Percentiles rank a stretch among this genome's conserved stretches.
These are phyloP conservation scores for Protea cynaroides DNA, from an alignment of 164 flowering plant genomes.

Conservation along the genomic window DNA sequence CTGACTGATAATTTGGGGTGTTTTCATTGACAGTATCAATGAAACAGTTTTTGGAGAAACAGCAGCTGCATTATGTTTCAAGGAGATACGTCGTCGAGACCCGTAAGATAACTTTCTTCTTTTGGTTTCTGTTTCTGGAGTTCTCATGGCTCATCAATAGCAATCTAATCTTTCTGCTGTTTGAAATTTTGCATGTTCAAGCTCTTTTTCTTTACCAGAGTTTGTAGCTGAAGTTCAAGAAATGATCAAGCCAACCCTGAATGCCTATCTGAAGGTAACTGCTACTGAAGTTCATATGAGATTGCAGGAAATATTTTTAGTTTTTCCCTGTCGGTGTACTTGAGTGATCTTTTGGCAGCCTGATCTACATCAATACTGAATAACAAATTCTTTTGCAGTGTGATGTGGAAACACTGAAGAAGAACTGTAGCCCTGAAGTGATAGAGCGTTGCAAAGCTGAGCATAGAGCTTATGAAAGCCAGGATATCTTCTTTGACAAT, in stretches of 20 bases:
- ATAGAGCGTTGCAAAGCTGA: conserved; percentile 83
- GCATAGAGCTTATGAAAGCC: conserved; percentile 53
- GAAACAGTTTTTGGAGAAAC: conserved; percentile 91
- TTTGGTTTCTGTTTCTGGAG: background rate
- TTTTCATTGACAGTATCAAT: conserved; percentile 50
- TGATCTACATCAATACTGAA: background rate
- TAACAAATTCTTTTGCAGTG: conserved; percentile 39
- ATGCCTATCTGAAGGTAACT: conserved; percentile 76
- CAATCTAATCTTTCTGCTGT: background rate
- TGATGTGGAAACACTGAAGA: conserved; percentile 59
- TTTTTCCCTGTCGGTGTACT: background rate
- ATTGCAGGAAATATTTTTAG: background rate
- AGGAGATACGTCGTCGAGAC: conserved; percentile 87
- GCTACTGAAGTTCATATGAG: conserved; percentile 3
- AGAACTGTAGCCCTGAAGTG: conserved; percentile 72
- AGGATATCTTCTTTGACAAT: conserved; percentile 77
- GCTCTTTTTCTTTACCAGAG: conserved; percentile 85
- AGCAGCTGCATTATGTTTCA: conserved; percentile 61
- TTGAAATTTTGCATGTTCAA: conserved; percentile 19
- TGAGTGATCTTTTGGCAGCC: background rate
- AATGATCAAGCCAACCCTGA: conserved; percentile 63
- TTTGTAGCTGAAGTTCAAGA: conserved; percentile 94
- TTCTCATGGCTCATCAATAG: background rate
- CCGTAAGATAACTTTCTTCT: conserved; percentile 48
- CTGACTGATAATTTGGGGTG: conserved; percentile 9